Base-by-base conservation (phyloP, 2,329 filamentous ascomycete genomes). In the Hirsutella minnesotensis region DNA sequence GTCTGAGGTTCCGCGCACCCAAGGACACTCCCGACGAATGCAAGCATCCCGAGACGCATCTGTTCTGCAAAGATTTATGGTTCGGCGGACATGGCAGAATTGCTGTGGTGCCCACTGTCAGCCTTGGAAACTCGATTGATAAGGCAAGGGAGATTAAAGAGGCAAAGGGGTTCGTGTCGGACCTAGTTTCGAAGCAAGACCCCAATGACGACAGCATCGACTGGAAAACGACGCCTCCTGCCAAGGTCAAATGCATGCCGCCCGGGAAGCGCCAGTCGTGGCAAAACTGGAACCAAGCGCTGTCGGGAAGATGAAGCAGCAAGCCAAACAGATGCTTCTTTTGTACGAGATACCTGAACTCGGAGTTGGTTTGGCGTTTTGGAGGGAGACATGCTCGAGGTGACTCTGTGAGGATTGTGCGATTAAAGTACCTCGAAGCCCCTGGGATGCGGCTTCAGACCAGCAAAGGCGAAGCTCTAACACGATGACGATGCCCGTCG, bases 1-100 rank as follows among this genome's bases (percentile, higher is more conserved):
- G 58, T 9, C 53, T 77, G 3, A 47, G 53, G 5, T 79, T 79
- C 50, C 63, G 75, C 1, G 51, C 57, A 15, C 49, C 47, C 1
- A 43, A 44, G 9, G 38, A 44, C 8, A 40, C 48, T 2, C 39
- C 45, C 9, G 60, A 53, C 4, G 75, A 79, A 51, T 79, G 75
- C 44, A 60, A 54, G 10, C 66, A 71, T 47, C 73, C 73, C 3
- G 75, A 79, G 53, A 72, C 75, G 2, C 65, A 68, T 42, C 51
- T 77, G 10, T 70, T 79, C 36, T 72, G 70, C 47, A 78, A 77
- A 45, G 75, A 79, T 47, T 44, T 79, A 49, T 79, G 74, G 71
- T 61, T 51, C 13, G 48, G 53, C 5, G 70, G 71, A 3, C 66
- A 65, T 45, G 62, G 67, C 12, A 73, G 66, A 49, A 73, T 79